Evolutionary conservation across 1,139 yeast species (phyloP).

Genomic region (Suhomyces maxii): DNA sequence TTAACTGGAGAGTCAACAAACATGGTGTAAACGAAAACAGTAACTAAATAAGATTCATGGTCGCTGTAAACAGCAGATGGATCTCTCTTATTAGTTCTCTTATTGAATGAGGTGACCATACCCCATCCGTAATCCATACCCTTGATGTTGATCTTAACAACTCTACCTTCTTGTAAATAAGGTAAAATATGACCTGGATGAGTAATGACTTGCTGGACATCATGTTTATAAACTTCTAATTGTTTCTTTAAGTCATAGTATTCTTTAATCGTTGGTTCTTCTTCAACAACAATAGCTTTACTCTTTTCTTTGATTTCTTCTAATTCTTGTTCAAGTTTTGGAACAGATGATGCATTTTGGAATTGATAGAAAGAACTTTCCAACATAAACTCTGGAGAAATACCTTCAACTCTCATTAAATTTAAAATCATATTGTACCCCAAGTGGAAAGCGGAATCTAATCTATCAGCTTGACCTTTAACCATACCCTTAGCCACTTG

Average conservation of each 20-base stretch:
- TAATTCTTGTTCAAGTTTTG: constrained; percentile 69
- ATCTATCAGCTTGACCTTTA: constrained; percentile 94
- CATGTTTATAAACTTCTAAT: constrained; percentile 67
- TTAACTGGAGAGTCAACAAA: constrained; percentile 75
- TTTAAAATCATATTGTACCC: constrained; percentile 97
- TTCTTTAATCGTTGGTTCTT: constrained; percentile 71
- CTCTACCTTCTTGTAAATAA: constrained; percentile 86
- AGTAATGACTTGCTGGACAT: constrained; percentile 78
- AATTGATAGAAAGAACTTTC: constrained; percentile 93
- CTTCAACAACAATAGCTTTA: constrained; percentile 64
- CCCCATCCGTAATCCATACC: constrained; percentile 90
- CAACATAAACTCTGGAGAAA: constrained; percentile 96
- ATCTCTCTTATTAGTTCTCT: constrained; percentile 63
- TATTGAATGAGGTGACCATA: constrained; percentile 73
- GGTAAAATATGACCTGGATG: constrained; percentile 88
- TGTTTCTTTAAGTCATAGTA: constrained; percentile 81
- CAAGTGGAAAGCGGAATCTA: constrained; percentile 94
- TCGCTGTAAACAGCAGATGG: constrained; percentile 58
- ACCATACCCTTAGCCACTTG: constrained; percentile 99
- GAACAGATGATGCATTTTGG: constrained; percentile 90
- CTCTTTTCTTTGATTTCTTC: constrained; percentile 50
- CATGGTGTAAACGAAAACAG: constrained; percentile 79
- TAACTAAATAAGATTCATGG: constrained; percentile 86
- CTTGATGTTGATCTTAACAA: constrained; percentile 64
- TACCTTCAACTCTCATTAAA: constrained; percentile 94